Conservation (phyloP, 768 basidiomycete genomes). For the Suillus spraguei region DNA sequence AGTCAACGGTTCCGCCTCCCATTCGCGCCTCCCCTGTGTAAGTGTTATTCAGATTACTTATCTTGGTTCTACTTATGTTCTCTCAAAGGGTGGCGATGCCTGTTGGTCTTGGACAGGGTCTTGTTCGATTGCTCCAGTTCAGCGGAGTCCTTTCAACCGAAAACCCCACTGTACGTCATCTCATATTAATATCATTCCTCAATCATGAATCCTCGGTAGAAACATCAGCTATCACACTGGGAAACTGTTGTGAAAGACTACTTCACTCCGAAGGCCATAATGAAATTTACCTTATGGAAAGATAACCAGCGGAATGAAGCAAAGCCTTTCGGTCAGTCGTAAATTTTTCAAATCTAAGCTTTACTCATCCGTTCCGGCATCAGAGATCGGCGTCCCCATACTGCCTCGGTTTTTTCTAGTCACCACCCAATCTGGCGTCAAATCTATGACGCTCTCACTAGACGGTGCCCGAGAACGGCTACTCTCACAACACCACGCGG, state of each 20-base stretch:
- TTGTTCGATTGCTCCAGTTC: conserved; percentile 68
- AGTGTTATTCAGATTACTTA: conserved; percentile 19
- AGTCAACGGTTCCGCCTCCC: conserved; percentile 34
- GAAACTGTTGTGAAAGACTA: conserved; percentile 62
- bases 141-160: conserved; percentile 65
- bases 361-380: conserved; percentile 17
- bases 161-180: conserved; percentile 44
- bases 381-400: conserved; percentile 81
- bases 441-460: conserved; percentile 78
- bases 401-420: conserved; percentile 85
- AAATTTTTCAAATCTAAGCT: conserved; percentile 16
- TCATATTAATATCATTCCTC: conserved; percentile 8
- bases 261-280: conserved; percentile 68
- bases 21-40: conserved; percentile 35
- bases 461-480: conserved; percentile 76
- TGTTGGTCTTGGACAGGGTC: conserved; percentile 62
- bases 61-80: neutral
- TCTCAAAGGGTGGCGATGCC: conserved; percentile 32
- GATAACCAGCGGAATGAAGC: conserved; percentile 79
- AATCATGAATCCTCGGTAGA: conserved; percentile 38
- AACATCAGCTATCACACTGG: conserved; percentile 72
- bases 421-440: conserved; percentile 82
- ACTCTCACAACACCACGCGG: conserved; percentile 44
- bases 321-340: conserved; percentile 70
- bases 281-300: conserved; percentile 88